phyloP scores from a whole-genome alignment of 2,329 filamentous ascomycete species.

The Grosmannia penicillata region DNA sequence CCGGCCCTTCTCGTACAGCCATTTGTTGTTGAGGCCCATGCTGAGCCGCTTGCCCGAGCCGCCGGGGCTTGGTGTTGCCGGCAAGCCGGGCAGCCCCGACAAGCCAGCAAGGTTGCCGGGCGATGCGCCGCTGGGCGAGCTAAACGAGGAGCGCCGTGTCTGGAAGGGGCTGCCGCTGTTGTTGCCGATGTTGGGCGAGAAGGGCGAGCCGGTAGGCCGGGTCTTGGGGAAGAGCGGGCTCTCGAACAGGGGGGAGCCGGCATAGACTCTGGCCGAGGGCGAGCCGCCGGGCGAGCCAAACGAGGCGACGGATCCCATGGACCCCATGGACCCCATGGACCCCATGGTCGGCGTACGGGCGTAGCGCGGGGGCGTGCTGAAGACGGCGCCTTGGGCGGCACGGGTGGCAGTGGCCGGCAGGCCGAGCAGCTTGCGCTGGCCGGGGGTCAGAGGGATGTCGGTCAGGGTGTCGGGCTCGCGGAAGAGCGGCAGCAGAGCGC shows the following conservation, averaged over 20 bases:
- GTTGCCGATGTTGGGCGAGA: slow-evolving; percentile 3
- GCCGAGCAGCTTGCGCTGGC: slow-evolving; percentile 72
- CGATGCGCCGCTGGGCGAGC: slow-evolving; percentile 39
- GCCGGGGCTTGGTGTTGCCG: slow-evolving; percentile 36
- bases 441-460: slow-evolving; percentile 84
- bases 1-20: slow-evolving; percentile 77
- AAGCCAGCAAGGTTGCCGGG: too few relatives aligned
- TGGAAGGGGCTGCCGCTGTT: slow-evolving; percentile 14
- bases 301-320: neutral
- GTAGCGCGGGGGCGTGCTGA: slow-evolving; percentile 79
- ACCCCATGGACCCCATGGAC: too few relatives aligned
- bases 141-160: slow-evolving; percentile 46
- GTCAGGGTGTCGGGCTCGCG: slow-evolving; percentile 60
- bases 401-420: slow-evolving; percentile 51
- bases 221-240: slow-evolving; percentile 55
- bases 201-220: slow-evolving; percentile 17
- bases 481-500: slow-evolving; percentile 59
- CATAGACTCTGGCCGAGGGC: slow-evolving; percentile 11
- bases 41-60: slow-evolving; percentile 52
- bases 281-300: slow-evolving; percentile 13
- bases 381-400: slow-evolving; percentile 55
- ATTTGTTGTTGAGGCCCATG: slow-evolving; percentile 77
- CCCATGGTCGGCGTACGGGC: slow-evolving; percentile 57
- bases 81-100: slow-evolving; percentile 28
- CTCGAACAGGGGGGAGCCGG: slow-evolving; percentile 32